Base-by-base conservation (phyloP, 805 yeast species). In the Wickerhamiella spandovensis region DNA sequence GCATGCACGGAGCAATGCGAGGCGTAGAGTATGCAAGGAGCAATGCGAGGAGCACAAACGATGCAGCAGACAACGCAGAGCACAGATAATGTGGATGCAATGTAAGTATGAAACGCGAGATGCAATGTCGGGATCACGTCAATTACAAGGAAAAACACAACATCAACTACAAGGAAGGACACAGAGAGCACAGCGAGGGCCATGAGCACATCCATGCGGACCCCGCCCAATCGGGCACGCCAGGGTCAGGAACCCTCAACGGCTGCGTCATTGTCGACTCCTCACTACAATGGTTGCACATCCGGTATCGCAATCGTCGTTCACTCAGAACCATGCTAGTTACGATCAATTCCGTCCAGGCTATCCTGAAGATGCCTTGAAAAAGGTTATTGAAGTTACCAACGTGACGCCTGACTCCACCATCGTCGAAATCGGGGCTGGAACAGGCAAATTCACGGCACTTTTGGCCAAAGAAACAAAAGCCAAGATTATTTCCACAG, bases 371-470 rank as follows among this genome's bases (percentile, higher is more conserved):
- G 61, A 61, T 13, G 65, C 76, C 3, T 78, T 76, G 9, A 64
- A 66, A 9, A 61, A 62, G n/a, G 71, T 77, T 51, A 57, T 76
- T n/a, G 55, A 56, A 4, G 68, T 67, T 10, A 58, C 74, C 25
- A 63, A 61, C 0, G 57, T 78, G 20, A 53, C 58, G 1, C 38
- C 49, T 2, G 66, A 67, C n/a, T 54, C 64, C n/a, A 56, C 50
- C 23, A 61, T 66, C 8, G 53, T 67, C 9, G 84, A 79, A 48
- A 58, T 79, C 20, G 84, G 81, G 1, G 74, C 77, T 12, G 84
- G 84, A 0, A 79, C 84, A 0, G 84, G 84, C 9, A 78, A 78
- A 55, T 79, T 79, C 65, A 79, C 83, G 1, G 63, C 61, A 24
- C 64, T 70, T 43, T 61, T 79, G 22, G 62, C 66, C 2, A 58